These are phyloP conservation scores for Aeschynomene evenia DNA, from an alignment of 306 rosid species.

Conservation along the genomic window DNA sequence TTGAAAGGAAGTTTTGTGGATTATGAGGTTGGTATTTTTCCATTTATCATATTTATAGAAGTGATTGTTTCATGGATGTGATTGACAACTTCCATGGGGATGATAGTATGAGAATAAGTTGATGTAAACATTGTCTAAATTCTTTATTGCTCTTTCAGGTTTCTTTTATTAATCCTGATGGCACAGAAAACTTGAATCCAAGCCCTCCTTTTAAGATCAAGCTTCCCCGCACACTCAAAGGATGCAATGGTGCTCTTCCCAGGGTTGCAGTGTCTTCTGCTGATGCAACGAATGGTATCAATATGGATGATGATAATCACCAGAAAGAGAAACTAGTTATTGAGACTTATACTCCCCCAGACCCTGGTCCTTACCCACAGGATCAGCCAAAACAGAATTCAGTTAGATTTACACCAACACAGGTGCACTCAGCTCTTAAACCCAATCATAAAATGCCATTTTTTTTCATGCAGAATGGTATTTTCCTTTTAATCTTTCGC, in stretches of 20 bases:
- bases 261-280: constrained; percentile 47
- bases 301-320: constrained; percentile 41
- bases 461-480: constrained; percentile 10
- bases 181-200: constrained; percentile 60
- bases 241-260: constrained; percentile 49
- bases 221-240: constrained; percentile 70
- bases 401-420: constrained; percentile 89
- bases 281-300: constrained; percentile 42
- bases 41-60: constrained; percentile 15
- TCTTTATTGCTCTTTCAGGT: constrained; percentile 55
- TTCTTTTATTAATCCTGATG: constrained; percentile 59
- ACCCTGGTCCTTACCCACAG: constrained; percentile 98
- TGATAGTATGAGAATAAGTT: constrained; percentile 19
- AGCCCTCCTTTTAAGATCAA: constrained; percentile 77
- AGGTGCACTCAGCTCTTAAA: constrained; percentile 52
- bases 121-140: constrained; percentile 6
- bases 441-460: constrained; percentile 12
- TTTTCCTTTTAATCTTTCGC: not conserved
- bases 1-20: constrained; percentile 69
- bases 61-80: constrained; percentile 15
- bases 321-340: constrained; percentile 63
- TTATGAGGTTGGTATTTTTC: constrained; percentile 61
- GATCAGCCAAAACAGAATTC: constrained; percentile 96
- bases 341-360: constrained; percentile 90
- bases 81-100: not conserved